Percentiles rank a stretch among this genome's conserved stretches.
These are phyloP conservation scores for Gloeophyllum trabeum DNA, from an alignment of 768 basidiomycete genomes.

Conservation along the genomic window DNA sequence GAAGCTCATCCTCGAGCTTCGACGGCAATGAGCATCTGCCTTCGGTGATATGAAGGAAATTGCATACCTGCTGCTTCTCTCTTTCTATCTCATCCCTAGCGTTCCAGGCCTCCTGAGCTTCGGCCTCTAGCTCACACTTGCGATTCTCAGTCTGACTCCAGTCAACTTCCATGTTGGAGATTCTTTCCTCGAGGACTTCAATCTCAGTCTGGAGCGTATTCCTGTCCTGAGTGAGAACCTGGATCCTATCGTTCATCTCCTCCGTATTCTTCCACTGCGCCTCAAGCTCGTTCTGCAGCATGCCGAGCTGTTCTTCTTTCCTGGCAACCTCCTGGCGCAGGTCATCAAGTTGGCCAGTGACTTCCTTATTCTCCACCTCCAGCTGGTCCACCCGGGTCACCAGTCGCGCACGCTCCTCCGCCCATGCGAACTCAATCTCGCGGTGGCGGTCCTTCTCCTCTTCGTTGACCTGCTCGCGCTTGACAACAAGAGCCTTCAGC, in stretches of 20 bases:
- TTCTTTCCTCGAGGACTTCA: slow-evolving; percentile 29
- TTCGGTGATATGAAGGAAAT: background rate
- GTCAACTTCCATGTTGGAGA: slow-evolving; percentile 37
- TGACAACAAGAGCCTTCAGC: slow-evolving; percentile 15
- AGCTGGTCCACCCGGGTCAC: slow-evolving; percentile 27
- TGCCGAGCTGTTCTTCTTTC: slow-evolving; percentile 17
- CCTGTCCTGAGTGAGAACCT: slow-evolving; percentile 21
- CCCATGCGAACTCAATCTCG: slow-evolving; percentile 31
- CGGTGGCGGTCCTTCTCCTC: slow-evolving; percentile 30
- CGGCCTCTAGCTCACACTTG: slow-evolving; percentile 41
- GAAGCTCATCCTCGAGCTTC: slow-evolving; percentile 44
- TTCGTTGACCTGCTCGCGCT: slow-evolving; percentile 26
- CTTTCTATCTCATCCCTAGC: slow-evolving; percentile 44
- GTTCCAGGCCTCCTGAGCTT: slow-evolving; percentile 41
- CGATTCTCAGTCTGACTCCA: slow-evolving; percentile 46
- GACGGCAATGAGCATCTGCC: slow-evolving; percentile 1
- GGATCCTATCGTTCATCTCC: slow-evolving; percentile 34
- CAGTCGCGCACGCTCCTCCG: slow-evolving; percentile 39
- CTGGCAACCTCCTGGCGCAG: slow-evolving; percentile 24
- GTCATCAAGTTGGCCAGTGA: slow-evolving; percentile 26
- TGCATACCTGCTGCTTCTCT: slow-evolving; percentile 33
- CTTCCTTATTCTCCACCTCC: slow-evolving; percentile 29
- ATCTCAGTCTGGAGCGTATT: slow-evolving; percentile 16
- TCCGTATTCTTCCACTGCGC: slow-evolving; percentile 65
- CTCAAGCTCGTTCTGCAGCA: slow-evolving; percentile 54